Base-by-base conservation (phyloP, 2,329 filamentous ascomycete genomes). In the Thelonectria blattea region DNA sequence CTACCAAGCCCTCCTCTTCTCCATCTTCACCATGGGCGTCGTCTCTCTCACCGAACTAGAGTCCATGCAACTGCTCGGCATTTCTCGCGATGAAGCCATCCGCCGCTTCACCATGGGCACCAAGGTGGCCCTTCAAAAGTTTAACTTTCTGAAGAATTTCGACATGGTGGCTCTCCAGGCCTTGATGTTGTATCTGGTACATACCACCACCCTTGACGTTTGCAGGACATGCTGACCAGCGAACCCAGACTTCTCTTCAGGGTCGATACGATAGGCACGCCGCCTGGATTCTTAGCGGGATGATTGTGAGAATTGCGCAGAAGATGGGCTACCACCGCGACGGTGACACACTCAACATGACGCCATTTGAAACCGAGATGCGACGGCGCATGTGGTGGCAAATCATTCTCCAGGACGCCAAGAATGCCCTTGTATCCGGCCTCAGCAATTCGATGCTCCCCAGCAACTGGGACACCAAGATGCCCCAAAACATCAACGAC, bases 351-450 rank as follows among this genome's bases (percentile, higher is more conserved):
- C 76, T 87, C 6, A 82, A 82, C 2, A 76, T 89, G 2, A 78
- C 82, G 0, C 85, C 86, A 0, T 88, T 89, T 65, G 87, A 90
- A 67, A 84, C 83, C 2, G 87, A 91, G 69, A 89, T 90, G 80
- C 81, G 87, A n/a, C 78, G 88, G 45, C 79, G 88, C 7, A 78
- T 90, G 18, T 91, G 88, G 88, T 88, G 86, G 86, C 82, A 86
- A 68, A 81, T 89, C 24, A 78, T 86, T 50, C 76, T 88, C 56
- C 77, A 85, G 53, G 86, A 88, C 62, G 78, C 81, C 45, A 83
- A 85, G 64, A 83, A 83, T 56, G 85, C 84, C 43, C 74, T 87
- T 58, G 76, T 85, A 58, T 86, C 85, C 5, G 85, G 85, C 1
- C 78, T 88, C 22, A 84, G 79, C 59, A 80, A 83, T 63, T 80